Percentiles rank a stretch among this genome's conserved stretches.
phyloP scores from a whole-genome alignment of 257 asterid species.

The Leonotis leonurus region DNA sequence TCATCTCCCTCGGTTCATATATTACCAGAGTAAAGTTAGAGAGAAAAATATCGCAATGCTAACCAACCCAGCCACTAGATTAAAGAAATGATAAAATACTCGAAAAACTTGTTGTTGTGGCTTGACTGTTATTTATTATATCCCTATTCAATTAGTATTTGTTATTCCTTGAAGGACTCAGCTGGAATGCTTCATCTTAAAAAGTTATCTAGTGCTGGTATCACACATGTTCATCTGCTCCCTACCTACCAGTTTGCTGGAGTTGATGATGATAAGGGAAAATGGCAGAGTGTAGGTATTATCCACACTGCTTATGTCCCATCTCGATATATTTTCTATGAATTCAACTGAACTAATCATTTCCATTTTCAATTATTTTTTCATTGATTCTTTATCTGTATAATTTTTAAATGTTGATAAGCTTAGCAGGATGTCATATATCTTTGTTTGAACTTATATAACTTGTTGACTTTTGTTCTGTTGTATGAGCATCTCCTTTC shows the following conservation, averaged over 20 bases:
- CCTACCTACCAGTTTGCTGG: slow-evolving; percentile 92
- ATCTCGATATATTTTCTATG: background rate
- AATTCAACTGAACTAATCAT: background rate
- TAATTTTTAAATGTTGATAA: background rate
- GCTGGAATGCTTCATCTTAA: slow-evolving; percentile 79
- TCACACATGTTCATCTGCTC: slow-evolving; percentile 82
- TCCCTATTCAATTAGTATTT: slow-evolving; percentile 10
- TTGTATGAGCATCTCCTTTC: background rate
- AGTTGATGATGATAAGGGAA: slow-evolving; percentile 69
- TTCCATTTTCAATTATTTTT: too few species aligned
- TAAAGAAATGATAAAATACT: background rate
- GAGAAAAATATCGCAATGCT: background rate
- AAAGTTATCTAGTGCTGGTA: slow-evolving; percentile 68
- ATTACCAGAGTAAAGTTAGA: background rate
- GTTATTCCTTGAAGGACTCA: slow-evolving; percentile 57
- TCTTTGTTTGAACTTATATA: background rate
- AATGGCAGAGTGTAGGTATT: slow-evolving; percentile 75
- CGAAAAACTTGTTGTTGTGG: background rate
- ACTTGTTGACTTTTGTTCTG: background rate
- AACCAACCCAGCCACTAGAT: background rate
- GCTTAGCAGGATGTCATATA: background rate
- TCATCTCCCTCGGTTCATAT: background rate
- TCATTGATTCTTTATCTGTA: background rate
- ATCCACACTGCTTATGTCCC: background rate
- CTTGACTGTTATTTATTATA: background rate